Percentiles rank a stretch among this genome's conserved stretches.
Evolutionary conservation across 2,329 filamentous ascomycete species (phyloP).

Genomic region (Phaeomoniella chlamydospora): DNA sequence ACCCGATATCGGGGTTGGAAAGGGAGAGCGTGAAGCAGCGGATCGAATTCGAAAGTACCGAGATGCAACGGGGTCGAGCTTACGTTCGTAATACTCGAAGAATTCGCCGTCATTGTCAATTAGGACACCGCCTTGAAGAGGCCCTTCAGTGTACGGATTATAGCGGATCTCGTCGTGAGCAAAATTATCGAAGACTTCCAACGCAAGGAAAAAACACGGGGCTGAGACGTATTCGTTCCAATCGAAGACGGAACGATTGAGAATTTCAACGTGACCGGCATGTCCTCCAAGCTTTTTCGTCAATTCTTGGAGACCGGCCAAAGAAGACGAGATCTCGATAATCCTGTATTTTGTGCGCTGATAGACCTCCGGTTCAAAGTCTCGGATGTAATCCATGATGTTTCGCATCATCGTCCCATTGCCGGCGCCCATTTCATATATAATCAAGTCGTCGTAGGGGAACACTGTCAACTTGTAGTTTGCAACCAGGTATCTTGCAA

Average conservation of each 20-base stretch:
- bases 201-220: conserved; percentile 92
- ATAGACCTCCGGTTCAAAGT: conserved; percentile 81
- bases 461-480: conserved; percentile 93
- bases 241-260: conserved; percentile 90
- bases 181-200: conserved; percentile 99
- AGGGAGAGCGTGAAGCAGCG: conserved; percentile 42
- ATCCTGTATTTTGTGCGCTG: conserved; percentile 85
- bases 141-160: conserved; percentile 63
- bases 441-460: conserved; percentile 90
- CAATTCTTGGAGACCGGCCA: conserved; percentile 63
- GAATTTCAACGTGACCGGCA: conserved; percentile 74
- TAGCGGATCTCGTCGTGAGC: conserved; percentile 90
- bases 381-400: conserved; percentile 89
- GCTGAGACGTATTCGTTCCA: conserved; percentile 79
- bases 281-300: conserved; percentile 58
- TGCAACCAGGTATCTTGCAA: conserved; percentile 86
- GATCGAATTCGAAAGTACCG: conserved; percentile 77
- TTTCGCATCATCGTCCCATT: conserved; percentile 97
- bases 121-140: conserved; percentile 77
- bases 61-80: conserved; percentile 67
- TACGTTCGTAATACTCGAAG: conserved; percentile 77
- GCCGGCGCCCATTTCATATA: conserved; percentile 97
- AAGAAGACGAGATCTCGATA: conserved; percentile 79
- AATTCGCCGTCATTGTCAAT: conserved; percentile 79
- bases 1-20: conserved; percentile 26